These are phyloP conservation scores for Falciphora oryzae DNA, from an alignment of 2,329 filamentous ascomycete species.

Conservation along the genomic window DNA sequence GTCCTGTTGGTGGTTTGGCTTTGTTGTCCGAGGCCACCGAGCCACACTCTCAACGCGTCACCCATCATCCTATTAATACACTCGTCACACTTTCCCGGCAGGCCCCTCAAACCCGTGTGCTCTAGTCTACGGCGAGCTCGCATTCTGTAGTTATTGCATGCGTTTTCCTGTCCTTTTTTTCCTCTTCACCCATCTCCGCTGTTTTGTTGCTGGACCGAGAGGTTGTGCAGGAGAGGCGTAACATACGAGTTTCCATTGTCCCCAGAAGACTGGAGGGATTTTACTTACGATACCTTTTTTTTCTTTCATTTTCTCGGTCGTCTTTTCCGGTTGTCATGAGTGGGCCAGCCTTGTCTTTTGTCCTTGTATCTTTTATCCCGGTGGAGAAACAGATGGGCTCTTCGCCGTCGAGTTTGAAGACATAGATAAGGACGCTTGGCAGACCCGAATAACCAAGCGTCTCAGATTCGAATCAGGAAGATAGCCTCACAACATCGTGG, in stretches of 20 bases:
- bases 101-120: not conserved
- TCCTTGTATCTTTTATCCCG: not conserved
- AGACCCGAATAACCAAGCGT: no score
- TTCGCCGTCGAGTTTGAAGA: no score
- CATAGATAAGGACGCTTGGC: no score
- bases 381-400: not conserved
- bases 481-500: no score
- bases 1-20: not conserved
- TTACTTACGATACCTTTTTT: constrained; percentile 2
- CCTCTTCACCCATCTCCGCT: not conserved
- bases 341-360: not conserved
- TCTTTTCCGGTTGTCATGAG: not conserved
- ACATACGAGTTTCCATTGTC: not conserved
- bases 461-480: no score
- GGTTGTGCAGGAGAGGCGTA: no score
- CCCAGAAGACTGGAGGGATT: not conserved
- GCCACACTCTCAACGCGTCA: not conserved
- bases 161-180: not conserved
- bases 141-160: not conserved
- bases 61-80: not conserved
- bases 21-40: not conserved
- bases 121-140: not conserved
- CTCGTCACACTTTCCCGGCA: not conserved
- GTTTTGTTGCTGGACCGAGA: not conserved
- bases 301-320: not conserved